Evolutionary conservation across 2,329 filamentous ascomycete species (phyloP), one percentile per base, ranked within the genome.

Genomic region (Neurospora crassa): DNA sequence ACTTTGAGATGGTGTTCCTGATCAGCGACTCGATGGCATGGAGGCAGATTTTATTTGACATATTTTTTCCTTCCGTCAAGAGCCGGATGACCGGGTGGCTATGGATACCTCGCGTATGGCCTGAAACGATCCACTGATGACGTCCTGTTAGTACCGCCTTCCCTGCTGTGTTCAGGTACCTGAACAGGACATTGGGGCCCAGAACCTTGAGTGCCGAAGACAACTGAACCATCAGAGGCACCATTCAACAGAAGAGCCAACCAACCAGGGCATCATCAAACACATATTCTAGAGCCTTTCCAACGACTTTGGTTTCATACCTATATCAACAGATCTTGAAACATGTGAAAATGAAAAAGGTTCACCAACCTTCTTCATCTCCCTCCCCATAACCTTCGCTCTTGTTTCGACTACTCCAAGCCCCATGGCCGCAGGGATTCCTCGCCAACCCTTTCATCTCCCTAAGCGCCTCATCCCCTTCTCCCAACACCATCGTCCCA

Each of bases 391-490:
- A 67, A 29, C 24, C 34, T 47, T 40, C 47, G 40, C n/a, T 74
- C 81, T 29, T 29, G 29, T 29, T 29, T 29, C 29, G 29, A 5
- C 29, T 29, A 29, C 29, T 29, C 29, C 81, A 83, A 73, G 78
- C 82, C 81, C 81, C 82, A 75, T 82, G 81, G 12, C 67, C 71
- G 79, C 78, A 79, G 6, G 81, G 80, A 70, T 82, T 78, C 18
- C 74, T 73, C 0, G 76, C 79, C 63, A 82, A 74, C 72, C 70
- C 73, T 71, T 68, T 69, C 81, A 83, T 81, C 73, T 81, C 80
- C 34, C 71, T 6, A 29, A 82, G 77, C 71, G 81, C 80, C 37
- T 68, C 74, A 68, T 80, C 75, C 43, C 69, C 72, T 43, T 75
- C 73, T 24, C 80, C 79, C 14, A 78, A 75, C 45, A 76, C 77